These are phyloP conservation scores for Athelia psychrophila DNA, from an alignment of 1,284 basidiomycete species.

Conservation along the genomic window DNA sequence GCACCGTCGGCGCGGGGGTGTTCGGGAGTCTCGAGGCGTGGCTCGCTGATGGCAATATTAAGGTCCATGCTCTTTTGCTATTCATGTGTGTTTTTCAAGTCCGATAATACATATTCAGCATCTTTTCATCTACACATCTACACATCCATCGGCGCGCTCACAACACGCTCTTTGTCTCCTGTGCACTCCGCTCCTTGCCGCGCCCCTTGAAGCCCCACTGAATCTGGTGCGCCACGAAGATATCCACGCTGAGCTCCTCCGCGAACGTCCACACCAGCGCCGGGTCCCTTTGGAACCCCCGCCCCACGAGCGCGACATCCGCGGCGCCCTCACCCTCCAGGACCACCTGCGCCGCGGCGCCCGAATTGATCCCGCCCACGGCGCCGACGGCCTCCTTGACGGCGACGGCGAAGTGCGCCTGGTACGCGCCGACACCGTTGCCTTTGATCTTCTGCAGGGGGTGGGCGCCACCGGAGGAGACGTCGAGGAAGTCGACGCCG, in stretches of 20 bases:
- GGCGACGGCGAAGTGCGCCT: conserved; percentile 48
- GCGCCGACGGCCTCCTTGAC: conserved; percentile 51
- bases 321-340: conserved; percentile 52
- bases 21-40: no score
- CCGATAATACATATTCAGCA: no score
- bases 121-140: no score
- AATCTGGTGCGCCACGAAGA: conserved; percentile 48
- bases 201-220: no score
- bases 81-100: no score
- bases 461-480: conserved; percentile 48
- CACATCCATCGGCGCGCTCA: no score
- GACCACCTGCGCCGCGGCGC: conserved; percentile 58
- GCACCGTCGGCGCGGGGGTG: no score
- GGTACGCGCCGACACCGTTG: conserved; percentile 50
- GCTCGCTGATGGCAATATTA: no score
- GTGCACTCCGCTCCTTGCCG: no score
- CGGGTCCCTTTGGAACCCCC: conserved; percentile 58
- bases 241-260: conserved; percentile 45
- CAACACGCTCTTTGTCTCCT: no score
- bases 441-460: conserved; percentile 34
- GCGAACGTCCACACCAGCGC: conserved; percentile 53
- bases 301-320: conserved; percentile 54
- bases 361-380: conserved; percentile 50
- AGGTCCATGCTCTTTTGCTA: no score
- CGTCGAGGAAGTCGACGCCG: conserved; percentile 56